Percentiles rank a stretch among this genome's conserved stretches.
Conservation (phyloP, 331 rosid species). For the Rosa hybrid region DNA sequence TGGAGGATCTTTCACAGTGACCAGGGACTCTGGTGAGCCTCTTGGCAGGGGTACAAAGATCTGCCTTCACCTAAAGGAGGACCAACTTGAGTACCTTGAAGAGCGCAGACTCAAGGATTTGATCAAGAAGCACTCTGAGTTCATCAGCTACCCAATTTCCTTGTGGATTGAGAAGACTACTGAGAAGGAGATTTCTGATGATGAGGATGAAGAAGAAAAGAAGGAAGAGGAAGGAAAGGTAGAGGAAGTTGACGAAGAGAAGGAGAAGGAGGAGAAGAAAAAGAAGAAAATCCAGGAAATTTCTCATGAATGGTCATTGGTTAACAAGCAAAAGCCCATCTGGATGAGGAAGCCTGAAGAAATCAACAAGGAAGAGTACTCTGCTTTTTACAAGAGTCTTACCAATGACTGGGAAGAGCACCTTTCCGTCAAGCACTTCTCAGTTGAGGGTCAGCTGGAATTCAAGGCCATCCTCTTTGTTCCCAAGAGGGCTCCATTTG, state of each 20-base stretch:
- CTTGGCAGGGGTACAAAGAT: constrained; percentile 87
- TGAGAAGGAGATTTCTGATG: constrained; percentile 87
- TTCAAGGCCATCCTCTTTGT: constrained; percentile 79
- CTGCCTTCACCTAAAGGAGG: constrained; percentile 67
- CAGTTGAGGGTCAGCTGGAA: constrained; percentile 82
- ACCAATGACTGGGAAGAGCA: constrained; percentile 90
- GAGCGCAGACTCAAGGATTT: constrained; percentile 75
- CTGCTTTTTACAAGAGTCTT: constrained; percentile 80
- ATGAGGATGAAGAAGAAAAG: constrained; percentile 85
- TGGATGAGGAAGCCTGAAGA: constrained; percentile 94
- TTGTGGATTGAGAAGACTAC: constrained; percentile 91
- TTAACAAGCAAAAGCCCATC: constrained; percentile 83
- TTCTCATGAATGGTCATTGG: constrained; percentile 74
- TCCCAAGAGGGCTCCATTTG: constrained; percentile 84
- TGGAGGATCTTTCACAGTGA: constrained; percentile 82
- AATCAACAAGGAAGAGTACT: constrained; percentile 68
- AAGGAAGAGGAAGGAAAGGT: constrained; percentile 88
- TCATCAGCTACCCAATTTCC: constrained; percentile 88
- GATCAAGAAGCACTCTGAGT: constrained; percentile 86
- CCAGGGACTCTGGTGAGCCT: constrained; percentile 69
- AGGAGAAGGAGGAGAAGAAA: constrained; percentile 83
- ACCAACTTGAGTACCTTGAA: constrained; percentile 81
- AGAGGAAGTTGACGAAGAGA: constrained; percentile 78
- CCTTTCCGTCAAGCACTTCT: constrained; percentile 73
- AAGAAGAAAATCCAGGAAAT: constrained; percentile 83